Evolutionary conservation across 1,139 yeast species (phyloP).

Genomic region (Suhomyces coccinellae): DNA sequence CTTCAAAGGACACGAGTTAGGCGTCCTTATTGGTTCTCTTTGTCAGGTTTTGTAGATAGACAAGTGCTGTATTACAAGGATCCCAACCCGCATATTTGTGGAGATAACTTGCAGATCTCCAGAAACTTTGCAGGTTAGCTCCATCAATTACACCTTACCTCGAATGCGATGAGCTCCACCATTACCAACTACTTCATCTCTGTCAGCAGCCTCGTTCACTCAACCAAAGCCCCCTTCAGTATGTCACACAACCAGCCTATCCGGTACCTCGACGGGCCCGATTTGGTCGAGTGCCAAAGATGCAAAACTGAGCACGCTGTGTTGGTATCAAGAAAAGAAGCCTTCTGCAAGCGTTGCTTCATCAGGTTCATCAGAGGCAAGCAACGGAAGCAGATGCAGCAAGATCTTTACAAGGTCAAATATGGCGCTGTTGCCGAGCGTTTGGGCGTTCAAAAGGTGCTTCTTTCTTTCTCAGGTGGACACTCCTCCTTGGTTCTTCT

Average conservation of each 20-base stretch:
- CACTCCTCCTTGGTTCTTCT: constrained; percentile 64
- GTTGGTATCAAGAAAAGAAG: constrained; percentile 64
- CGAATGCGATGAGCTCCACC: constrained; percentile 8
- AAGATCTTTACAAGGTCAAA: constrained; percentile 69
- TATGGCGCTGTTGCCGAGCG: constrained; percentile 41
- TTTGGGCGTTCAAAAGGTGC: constrained; percentile 40
- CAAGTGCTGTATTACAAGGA: not conserved
- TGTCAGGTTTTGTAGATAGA: not conserved
- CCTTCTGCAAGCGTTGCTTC: constrained; percentile 72
- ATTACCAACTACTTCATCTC: not conserved
- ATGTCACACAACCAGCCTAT: constrained; percentile 18
- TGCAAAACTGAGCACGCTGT: constrained; percentile 53
- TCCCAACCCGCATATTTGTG: not conserved
- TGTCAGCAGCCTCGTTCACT: not conserved
- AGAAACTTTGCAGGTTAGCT: constrained; percentile 1
- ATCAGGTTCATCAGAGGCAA: constrained; percentile 71
- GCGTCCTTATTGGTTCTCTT: no score
- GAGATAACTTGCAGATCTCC: not conserved
- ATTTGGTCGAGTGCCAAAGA: constrained; percentile 36
- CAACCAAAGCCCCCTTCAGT: not conserved
- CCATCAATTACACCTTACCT: not conserved
- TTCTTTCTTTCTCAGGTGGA: constrained; percentile 68
- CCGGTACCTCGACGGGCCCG: constrained; percentile 18
- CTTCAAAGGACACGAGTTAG: no score
- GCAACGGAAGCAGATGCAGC: constrained; percentile 73